phyloP scores from a whole-genome alignment of 257 asterid species.

The Solanum sejunctum region DNA sequence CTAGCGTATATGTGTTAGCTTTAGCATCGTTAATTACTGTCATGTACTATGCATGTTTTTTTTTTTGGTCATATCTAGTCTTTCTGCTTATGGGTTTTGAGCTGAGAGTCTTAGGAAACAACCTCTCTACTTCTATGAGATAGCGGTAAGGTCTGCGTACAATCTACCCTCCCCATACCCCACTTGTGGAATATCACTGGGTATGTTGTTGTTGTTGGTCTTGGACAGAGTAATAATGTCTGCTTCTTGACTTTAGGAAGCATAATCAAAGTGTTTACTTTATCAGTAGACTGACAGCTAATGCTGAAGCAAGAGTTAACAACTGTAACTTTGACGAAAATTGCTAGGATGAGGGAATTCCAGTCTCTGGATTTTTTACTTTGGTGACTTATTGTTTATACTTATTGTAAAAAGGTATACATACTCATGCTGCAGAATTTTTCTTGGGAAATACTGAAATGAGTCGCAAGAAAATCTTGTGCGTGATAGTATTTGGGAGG shows the following conservation, averaged over 20 bases:
- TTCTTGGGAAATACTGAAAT: conserved; percentile 34
- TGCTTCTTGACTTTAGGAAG: neutral
- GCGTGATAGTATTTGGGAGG: conserved; percentile 31
- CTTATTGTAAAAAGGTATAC: neutral
- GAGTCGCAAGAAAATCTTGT: conserved; percentile 30
- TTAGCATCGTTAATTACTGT: no score
- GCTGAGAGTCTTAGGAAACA: no score
- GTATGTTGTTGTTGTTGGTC: no score
- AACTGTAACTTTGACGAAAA: neutral
- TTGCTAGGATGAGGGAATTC: neutral
- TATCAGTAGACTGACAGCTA: neutral
- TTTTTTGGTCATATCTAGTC: no score
- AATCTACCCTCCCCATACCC: no score
- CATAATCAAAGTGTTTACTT: neutral
- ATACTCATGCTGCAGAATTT: conserved; percentile 59
- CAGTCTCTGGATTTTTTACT: neutral
- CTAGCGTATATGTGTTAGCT: no score
- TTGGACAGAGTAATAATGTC: neutral
- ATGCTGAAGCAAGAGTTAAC: neutral
- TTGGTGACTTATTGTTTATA: neutral
- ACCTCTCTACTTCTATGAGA: no score
- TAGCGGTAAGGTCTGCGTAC: no score
- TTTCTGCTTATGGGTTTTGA: no score
- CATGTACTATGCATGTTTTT: no score
- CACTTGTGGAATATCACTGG: no score